These are phyloP conservation scores for Colletotrichum tofieldiae DNA, from an alignment of 2,329 filamentous ascomycete species.

Conservation along the genomic window DNA sequence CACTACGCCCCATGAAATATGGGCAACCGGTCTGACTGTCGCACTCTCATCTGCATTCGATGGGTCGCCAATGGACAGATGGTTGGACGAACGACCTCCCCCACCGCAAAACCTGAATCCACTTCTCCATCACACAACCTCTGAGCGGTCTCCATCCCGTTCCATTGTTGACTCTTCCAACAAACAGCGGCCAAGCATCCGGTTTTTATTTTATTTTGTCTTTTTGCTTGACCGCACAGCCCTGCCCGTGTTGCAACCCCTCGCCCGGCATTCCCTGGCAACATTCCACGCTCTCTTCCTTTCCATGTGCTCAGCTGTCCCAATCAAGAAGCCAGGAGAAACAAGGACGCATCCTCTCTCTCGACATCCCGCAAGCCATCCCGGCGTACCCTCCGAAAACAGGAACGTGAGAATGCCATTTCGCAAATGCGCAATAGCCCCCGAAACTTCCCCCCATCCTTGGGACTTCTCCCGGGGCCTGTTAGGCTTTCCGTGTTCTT, in stretches of 20 bases:
- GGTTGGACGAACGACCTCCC: constrained; percentile 20
- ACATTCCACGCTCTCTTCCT: constrained; percentile 10
- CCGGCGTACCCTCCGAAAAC: constrained; percentile 1
- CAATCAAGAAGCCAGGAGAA: constrained; percentile 1
- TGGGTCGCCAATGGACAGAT: constrained; percentile 17
- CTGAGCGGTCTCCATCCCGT: constrained; percentile 15
- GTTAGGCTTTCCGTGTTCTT: not conserved
- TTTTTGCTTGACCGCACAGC: not conserved
- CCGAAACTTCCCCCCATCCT: constrained; percentile 13
- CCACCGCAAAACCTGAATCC: constrained; percentile 15
- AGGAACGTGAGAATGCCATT: constrained; percentile 38
- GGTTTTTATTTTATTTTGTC: not conserved
- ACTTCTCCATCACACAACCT: constrained; percentile 30
- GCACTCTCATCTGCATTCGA: constrained; percentile 11
- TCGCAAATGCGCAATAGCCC: constrained; percentile 4
- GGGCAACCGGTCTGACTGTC: constrained; percentile 25
- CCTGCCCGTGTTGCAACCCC: constrained; percentile 16
- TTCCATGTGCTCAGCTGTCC: constrained; percentile 10
- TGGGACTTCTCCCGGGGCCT: not conserved
- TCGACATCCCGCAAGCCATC: constrained; percentile 18
- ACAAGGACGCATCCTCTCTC: constrained; percentile 10
- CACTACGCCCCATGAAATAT: not conserved
- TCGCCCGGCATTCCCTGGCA: constrained; percentile 25
- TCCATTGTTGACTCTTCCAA: constrained; percentile 23
- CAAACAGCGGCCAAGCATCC: constrained; percentile 8